phyloP scores from a whole-genome alignment of 192 early-diverging fungal species.

The Entomortierella lignicola region DNA sequence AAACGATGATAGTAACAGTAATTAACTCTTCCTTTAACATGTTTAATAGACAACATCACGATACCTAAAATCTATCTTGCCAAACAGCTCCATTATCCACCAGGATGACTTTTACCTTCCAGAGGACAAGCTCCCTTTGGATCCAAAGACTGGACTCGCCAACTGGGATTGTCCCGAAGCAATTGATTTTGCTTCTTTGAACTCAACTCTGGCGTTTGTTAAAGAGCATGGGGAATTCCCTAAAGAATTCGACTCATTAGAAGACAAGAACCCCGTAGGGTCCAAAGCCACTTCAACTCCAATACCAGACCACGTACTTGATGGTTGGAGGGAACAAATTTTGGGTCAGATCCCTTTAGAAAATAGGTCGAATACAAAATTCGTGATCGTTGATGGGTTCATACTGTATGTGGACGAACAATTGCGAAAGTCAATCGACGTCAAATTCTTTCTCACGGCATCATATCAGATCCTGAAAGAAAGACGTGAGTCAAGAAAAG shows the following conservation, averaged over 20 bases:
- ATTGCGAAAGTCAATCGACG: constrained; percentile 58
- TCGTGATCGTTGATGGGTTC: constrained; percentile 83
- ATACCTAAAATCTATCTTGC: constrained; percentile 66
- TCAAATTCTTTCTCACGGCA: constrained; percentile 69
- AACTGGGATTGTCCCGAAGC: constrained; percentile 88
- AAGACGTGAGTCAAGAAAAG: constrained; percentile 71
- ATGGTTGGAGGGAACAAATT: constrained; percentile 3
- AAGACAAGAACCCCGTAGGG: constrained; percentile 52
- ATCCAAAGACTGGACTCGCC: constrained; percentile 62
- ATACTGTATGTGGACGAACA: constrained; percentile 72
- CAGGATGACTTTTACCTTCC: constrained; percentile 85
- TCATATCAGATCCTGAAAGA: constrained; percentile 69
- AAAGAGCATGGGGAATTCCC: constrained; percentile 55
- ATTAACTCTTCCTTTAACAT: neutral
- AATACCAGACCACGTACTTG: constrained; percentile 17
- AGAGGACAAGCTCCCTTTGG: constrained; percentile 72
- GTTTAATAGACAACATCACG: constrained; percentile 54
- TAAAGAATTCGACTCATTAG: constrained; percentile 50
- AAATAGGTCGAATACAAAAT: constrained; percentile 17
- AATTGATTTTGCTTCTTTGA: constrained; percentile 63
- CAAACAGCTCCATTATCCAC: constrained; percentile 69
- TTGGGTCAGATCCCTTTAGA: constrained; percentile 5
- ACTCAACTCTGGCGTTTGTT: constrained; percentile 33
- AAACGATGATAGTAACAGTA: too few species aligned
- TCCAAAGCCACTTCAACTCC: constrained; percentile 20